Evolutionary conservation across 139 green algal genomes (phyloP).

Genomic region (Bryopsis sp.): DNA sequence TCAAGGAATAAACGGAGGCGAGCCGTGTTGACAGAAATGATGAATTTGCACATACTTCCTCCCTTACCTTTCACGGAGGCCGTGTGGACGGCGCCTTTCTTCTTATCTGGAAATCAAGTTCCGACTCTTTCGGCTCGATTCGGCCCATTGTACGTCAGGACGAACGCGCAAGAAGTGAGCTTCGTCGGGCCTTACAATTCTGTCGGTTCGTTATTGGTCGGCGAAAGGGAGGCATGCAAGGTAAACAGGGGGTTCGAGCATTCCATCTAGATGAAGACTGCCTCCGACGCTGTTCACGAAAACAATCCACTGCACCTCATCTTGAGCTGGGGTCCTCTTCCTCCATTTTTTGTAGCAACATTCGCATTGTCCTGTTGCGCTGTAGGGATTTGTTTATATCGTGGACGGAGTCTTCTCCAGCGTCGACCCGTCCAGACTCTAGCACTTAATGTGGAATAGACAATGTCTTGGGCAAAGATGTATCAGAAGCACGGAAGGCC

Average conservation of each 20-base stretch:
- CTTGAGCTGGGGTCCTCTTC: no score
- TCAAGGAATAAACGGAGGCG: not conserved
- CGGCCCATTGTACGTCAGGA: not conserved
- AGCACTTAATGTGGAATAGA: no score
- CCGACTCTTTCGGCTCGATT: not conserved
- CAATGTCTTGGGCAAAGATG: no score
- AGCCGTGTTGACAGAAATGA: not conserved
- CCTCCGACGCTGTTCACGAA: no score
- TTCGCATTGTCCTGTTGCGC: no score
- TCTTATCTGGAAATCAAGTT: not conserved
- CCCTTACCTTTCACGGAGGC: not conserved
- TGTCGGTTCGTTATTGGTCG: not conserved
- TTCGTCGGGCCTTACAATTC: not conserved
- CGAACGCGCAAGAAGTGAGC: not conserved
- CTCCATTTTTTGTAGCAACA: no score
- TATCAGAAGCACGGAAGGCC: no score
- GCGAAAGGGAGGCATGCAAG: constrained; percentile 9
- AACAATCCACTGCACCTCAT: no score
- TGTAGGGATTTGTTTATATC: not conserved
- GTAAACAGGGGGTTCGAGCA: not conserved
- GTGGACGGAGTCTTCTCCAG: not conserved
- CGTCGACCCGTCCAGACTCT: no score
- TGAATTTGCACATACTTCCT: not conserved
- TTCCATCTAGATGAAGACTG: not conserved
- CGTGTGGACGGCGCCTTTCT: constrained; percentile 10